Evolutionary conservation across 208 protist genomes (phyloP).

Genomic region (Novymonas esmeraldas): DNA sequence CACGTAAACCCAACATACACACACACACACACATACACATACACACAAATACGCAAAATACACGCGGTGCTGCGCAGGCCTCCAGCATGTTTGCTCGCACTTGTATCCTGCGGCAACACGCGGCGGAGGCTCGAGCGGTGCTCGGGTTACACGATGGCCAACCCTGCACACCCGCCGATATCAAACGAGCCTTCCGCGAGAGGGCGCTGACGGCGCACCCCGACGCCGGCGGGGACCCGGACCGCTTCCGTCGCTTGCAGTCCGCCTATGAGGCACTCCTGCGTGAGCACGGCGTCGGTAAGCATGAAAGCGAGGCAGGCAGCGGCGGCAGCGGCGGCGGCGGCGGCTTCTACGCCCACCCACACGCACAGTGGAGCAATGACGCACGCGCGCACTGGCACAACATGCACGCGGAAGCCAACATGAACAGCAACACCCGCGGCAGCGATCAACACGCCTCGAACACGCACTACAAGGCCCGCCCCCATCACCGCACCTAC

Average conservation of each 20-base stretch:
- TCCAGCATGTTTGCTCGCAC: conserved; percentile 4
- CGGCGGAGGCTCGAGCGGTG: background rate
- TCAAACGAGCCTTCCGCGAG: conserved; percentile 56
- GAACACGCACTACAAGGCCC: conserved; percentile 19
- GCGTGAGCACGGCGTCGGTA: conserved; percentile 7
- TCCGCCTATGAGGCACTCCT: conserved; percentile 61
- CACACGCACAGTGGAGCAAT: conserved; percentile 24
- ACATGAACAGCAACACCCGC: conserved; percentile 22
- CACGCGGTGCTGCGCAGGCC: background rate
- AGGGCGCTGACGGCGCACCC: conserved; percentile 64
- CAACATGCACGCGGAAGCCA: conserved; percentile 17
- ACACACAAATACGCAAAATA: background rate
- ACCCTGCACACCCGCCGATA: conserved; percentile 34
- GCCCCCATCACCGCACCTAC: conserved; percentile 20
- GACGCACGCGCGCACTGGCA: conserved; percentile 17
- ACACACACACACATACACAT: background rate
- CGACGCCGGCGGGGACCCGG: conserved; percentile 42
- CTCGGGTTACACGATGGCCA: conserved; percentile 22
- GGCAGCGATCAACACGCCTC: conserved; percentile 21
- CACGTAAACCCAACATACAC: no score
- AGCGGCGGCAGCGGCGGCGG: background rate
- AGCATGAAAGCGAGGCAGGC: background rate
- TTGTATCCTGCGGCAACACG: background rate
- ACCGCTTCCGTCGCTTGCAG: conserved; percentile 48
- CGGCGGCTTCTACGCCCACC: conserved; percentile 27